Percentiles rank a stretch among this genome's conserved stretches.
Conservation (phyloP, 352 stramenopile genomes). For the Phytopythium cucurbitacearum region DNA sequence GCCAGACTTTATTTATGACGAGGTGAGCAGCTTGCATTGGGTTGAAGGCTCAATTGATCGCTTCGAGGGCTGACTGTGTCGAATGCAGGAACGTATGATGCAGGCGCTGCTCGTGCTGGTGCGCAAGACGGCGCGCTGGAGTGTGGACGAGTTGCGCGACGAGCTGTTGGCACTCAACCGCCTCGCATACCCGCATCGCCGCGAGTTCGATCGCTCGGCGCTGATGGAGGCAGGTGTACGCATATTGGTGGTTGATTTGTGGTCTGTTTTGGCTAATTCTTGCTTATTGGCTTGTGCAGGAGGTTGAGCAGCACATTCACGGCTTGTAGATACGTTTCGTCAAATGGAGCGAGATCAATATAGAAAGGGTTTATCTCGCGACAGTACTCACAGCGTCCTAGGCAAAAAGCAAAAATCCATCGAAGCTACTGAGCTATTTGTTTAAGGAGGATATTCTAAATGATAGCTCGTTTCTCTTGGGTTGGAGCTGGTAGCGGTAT, state of each 20-base stretch:
- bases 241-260: neutral
- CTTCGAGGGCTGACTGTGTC: neutral
- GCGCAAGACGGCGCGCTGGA: constrained; percentile 58
- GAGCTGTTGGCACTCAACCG: constrained; percentile 69
- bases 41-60: too few relatives aligned
- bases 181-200: constrained; percentile 59
- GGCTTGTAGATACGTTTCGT: too few relatives aligned
- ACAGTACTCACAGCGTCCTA: neutral
- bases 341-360: too few relatives aligned
- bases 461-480: too few relatives aligned
- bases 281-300: constrained; percentile 10
- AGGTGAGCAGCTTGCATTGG: constrained; percentile 34
- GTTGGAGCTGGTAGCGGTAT: too few relatives aligned
- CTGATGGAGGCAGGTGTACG: constrained; percentile 53
- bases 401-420: neutral
- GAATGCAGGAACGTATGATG: constrained; percentile 48
- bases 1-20: constrained; percentile 76
- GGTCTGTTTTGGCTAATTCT: constrained; percentile 6
- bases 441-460: too few relatives aligned
- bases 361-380: too few relatives aligned
- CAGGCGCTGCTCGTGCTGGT: constrained; percentile 43
- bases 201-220: constrained; percentile 49
- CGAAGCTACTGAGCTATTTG: neutral
- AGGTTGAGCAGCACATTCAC: constrained; percentile 17
- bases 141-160: constrained; percentile 65